Base-by-base conservation (phyloP, 2,329 filamentous ascomycete genomes). In the Nannizzia gypsea region DNA sequence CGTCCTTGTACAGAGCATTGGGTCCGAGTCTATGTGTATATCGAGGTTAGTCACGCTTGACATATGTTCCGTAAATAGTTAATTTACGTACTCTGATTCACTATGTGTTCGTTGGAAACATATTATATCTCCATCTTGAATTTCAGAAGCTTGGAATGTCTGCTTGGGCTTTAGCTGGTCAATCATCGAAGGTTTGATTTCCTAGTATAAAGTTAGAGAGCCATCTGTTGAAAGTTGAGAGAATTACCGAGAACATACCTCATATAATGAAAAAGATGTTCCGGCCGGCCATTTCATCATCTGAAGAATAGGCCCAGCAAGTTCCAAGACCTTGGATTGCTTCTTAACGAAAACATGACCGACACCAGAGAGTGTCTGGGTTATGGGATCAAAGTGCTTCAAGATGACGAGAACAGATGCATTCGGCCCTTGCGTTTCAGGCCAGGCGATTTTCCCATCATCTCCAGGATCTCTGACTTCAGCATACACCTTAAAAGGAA, bases 161-260 rank as follows among this genome's bases (percentile, higher is more conserved):
- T 90, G 85, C 76, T 96, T 97, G 0, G 86, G 82, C 74, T 96
- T 97, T 78, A 99, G 87, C 5, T 83, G 81, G 70, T 99, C 95
- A 65, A 99, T 96, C 91, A 97, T 97, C 62, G 85, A 89, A 57
- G 91, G 90, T 75, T 97, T 99, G 75, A 99, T 97, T 77, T 99
- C 93, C 80, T 83, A 61, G 56, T 9, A 59, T 6, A 24, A 52
- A 42, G 70, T 67, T 69, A 68, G 61, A 58, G 58, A 48, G 13
- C 8, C 54, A 52, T 15, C 34, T 9, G 34, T 22, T 34, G 6
- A 52, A 20, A 28, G 1, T 15, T 26, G 11, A n/a, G 13, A 26
- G 46, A 6, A 22, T 13, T 13, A 36, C 9, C 13, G 20, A 31
- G 15, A 55, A 64, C 76, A 63, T 74, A 83, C 81, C 76, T 99